Percentiles rank a stretch among this genome's conserved stretches.
These are phyloP conservation scores for Saccharata proteae DNA, from an alignment of 2,329 filamentous ascomycete species.

Conservation along the genomic window DNA sequence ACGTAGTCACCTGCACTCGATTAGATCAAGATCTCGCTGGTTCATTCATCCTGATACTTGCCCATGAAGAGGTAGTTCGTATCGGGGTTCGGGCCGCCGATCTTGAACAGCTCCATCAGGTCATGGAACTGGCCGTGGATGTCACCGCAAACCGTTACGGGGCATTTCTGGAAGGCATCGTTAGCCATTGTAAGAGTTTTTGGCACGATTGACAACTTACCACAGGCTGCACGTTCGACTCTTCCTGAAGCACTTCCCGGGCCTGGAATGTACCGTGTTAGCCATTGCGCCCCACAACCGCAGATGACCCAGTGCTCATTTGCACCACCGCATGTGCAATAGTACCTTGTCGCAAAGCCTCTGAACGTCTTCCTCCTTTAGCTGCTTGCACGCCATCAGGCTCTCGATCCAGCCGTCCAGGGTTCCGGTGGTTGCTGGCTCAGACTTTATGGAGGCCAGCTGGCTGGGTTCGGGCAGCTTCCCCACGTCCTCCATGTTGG, in stretches of 20 bases:
- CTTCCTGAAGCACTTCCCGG: constrained; percentile 89
- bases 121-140: constrained; percentile 99
- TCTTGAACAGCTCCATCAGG: constrained; percentile 98
- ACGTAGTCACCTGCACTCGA: constrained; percentile 76
- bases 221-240: constrained; percentile 98
- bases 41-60: no score
- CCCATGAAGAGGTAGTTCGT: constrained; percentile 99
- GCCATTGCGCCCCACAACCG: constrained; percentile 2
- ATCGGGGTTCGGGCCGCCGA: constrained; percentile 93
- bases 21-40: constrained; percentile 10
- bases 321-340: constrained; percentile 6
- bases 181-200: constrained; percentile 11
- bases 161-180: constrained; percentile 58
- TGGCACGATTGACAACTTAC: constrained; percentile 42
- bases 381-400: constrained; percentile 97
- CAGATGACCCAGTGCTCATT: background rate
- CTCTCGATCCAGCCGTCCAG: constrained; percentile 98
- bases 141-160: constrained; percentile 95
- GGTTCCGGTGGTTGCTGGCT: constrained; percentile 82
- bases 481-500: constrained; percentile 91
- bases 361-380: constrained; percentile 88
- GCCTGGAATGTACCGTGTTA: constrained; percentile 44
- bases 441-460: constrained; percentile 53
- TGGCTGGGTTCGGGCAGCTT: constrained; percentile 70
- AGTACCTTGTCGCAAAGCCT: constrained; percentile 94